Conservation (phyloP, 345 rosid genomes). For the Salix exigua region DNA sequence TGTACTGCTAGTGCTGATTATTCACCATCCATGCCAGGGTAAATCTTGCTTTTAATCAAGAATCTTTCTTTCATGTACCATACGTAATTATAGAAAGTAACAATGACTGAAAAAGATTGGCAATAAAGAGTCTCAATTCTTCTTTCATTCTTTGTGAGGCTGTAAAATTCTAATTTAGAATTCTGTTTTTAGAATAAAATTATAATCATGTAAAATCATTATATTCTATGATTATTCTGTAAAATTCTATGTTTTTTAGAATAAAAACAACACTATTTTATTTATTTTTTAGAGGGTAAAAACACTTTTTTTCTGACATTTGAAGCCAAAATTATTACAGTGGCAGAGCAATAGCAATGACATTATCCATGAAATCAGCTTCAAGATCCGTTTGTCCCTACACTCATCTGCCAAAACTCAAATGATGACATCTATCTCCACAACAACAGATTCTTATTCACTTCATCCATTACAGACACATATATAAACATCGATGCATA, state of each 20-base stretch:
- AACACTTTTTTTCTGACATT: background rate
- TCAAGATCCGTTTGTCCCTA: slow-evolving; percentile 3
- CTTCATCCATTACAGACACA: slow-evolving; percentile 5
- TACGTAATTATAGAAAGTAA: background rate
- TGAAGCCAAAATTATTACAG: background rate
- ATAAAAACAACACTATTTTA: too few relatives aligned
- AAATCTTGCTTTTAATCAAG: background rate
- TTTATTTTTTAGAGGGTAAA: too few relatives aligned
- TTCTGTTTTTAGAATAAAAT: too few relatives aligned
- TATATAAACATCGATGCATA: background rate
- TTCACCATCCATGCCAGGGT: background rate
- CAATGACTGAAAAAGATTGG: background rate
- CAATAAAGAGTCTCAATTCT: background rate
- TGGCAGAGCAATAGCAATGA: background rate
- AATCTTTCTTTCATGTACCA: background rate
- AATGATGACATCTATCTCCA: background rate
- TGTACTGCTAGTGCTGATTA: background rate
- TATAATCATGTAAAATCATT: too few relatives aligned
- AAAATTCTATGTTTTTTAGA: too few relatives aligned
- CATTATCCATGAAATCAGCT: slow-evolving; percentile 1
- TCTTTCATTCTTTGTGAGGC: background rate
- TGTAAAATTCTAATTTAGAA: too few relatives aligned
- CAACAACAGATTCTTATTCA: background rate
- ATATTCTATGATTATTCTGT: too few relatives aligned
- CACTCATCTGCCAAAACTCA: slow-evolving; percentile 4